A percentile compares a stretch with the other conserved stretches of the same genome.
Conservation (phyloP, 148 eudicot genomes). For the Chenopodium suecicum region DNA sequence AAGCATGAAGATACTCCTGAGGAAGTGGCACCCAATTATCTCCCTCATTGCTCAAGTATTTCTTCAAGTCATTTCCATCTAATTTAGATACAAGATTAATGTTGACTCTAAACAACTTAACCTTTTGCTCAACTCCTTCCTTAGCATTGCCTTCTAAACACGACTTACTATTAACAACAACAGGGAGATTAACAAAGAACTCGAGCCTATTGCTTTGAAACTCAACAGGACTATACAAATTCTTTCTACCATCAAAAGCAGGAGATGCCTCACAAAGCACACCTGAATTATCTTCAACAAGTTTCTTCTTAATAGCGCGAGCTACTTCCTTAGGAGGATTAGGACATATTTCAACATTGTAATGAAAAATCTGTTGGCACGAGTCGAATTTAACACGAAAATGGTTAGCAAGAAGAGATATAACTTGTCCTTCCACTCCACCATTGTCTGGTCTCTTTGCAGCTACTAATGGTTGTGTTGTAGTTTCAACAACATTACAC, state of each 20-base stretch:
- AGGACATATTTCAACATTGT: conserved; percentile 79
- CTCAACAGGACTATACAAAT: conserved; percentile 71
- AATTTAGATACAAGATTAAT: conserved; percentile 81
- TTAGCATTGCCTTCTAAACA: conserved; percentile 11
- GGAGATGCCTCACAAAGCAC: conserved; percentile 60
- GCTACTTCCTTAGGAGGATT: conserved; percentile 75
- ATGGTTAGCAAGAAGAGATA: conserved; percentile 83
- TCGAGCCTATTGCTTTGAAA: conserved; percentile 70
- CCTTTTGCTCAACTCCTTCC: conserved; percentile 25
- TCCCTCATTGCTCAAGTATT: conserved; percentile 53
- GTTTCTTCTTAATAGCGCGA: conserved; percentile 56
- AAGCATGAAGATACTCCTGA: conserved; percentile 88
- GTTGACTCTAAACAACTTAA: conserved; percentile 58
- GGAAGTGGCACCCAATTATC: conserved; percentile 66
- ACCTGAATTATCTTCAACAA: conserved; percentile 55
- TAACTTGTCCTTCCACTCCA: conserved; percentile 70
- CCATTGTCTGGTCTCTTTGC: conserved; percentile 86
- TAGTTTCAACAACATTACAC: conserved; percentile 18
- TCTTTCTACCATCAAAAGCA: conserved; percentile 81
- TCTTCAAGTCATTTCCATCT: conserved; percentile 56
- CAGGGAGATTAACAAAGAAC: conserved; percentile 64
- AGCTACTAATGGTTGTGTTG: conserved; percentile 40
- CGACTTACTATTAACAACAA: conserved; percentile 27
- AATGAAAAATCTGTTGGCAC: conserved; percentile 61
- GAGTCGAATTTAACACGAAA: conserved; percentile 70